Evolutionary conservation across 1,284 basidiomycete species (phyloP).

Genomic region (Ustilago curta): DNA sequence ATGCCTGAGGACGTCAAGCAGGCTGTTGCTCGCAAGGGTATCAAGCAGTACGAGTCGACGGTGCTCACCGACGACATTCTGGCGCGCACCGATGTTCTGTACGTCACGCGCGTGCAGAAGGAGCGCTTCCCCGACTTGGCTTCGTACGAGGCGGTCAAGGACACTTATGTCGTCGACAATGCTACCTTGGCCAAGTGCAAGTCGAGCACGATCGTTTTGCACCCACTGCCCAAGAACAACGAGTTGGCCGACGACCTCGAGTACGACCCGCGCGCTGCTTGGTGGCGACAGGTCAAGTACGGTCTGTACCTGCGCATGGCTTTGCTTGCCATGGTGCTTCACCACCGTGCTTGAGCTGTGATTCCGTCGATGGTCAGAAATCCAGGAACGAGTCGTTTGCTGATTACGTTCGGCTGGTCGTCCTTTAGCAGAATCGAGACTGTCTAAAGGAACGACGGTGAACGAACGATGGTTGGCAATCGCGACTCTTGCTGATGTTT

Average conservation of each 20-base stretch:
- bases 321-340: constrained; percentile 65
- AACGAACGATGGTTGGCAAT: not conserved
- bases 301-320: constrained; percentile 79
- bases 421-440: constrained; percentile 16
- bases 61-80: constrained; percentile 86
- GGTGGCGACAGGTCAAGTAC: constrained; percentile 99
- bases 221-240: constrained; percentile 92
- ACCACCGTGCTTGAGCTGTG: constrained; percentile 38
- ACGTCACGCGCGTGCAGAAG: constrained; percentile 95
- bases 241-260: constrained; percentile 99
- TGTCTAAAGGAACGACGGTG: constrained; percentile 6
- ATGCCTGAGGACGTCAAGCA: constrained; percentile 91
- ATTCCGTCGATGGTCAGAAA: no score
- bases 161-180: constrained; percentile 93
- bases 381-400: not conserved
- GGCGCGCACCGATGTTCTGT: constrained; percentile 93
- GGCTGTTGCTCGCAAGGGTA: constrained; percentile 72
- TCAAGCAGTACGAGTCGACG: constrained; percentile 83
- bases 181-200: constrained; percentile 90
- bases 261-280: constrained; percentile 93
- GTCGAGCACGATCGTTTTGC: constrained; percentile 97
- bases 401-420: not conserved
- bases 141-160: constrained; percentile 92
- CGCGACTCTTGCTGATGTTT: not conserved
- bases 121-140: constrained; percentile 86